Evolutionary conservation across 208 protist species (phyloP), one percentile per base, ranked within the genome.

Genomic region (Leishmania lainsoni): DNA sequence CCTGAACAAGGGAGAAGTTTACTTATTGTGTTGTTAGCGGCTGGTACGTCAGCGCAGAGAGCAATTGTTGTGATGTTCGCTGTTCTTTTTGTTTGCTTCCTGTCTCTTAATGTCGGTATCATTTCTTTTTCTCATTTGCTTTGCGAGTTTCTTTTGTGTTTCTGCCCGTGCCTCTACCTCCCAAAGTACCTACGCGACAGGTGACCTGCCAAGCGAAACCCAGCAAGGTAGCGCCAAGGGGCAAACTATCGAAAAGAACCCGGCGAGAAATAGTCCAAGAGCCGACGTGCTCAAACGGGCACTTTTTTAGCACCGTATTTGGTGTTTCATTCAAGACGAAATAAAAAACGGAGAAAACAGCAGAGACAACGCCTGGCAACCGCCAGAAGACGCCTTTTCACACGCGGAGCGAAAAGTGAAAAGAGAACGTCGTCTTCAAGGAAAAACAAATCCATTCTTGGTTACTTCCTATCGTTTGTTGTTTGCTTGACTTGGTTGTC

Each of bases 111-210:
- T 72, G 42, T 35, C 9, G 10, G 12, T 72, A 71, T 70, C 42
- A 78, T 77, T 77, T 20, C 26, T 61, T 82, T 71, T 78, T 76
- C 49, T 29, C 32, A 17, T 73, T 52, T 73, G 42, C 42, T 45
- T 45, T 45, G 42, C 42, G 42, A 45, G 42, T 45, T 35, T 68
- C 12, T 68, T 14, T 39, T 39, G 61, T 68, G 61, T 68, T 39
- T 26, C 61, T 68, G 29, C 5, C 26, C 61, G 6, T 68, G 10
- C 14, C 61, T 16, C 29, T 68, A 3, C 29, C 0, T 68, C 39
- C 39, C 17, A 29, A 32, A 68, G 17, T 68, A 5, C 61, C 39
- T 20, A 17, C 3, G 29, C 39, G 26, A 63, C 26, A 45, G 42
- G 29, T 29, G 17, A 29, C 29, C 2, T 68, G 14, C 61, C 39